Percentiles rank a stretch among this genome's conserved stretches.
Conservation (phyloP, 2,329 filamentous ascomycete species). For the Ophiosphaerella herpotricha region DNA sequence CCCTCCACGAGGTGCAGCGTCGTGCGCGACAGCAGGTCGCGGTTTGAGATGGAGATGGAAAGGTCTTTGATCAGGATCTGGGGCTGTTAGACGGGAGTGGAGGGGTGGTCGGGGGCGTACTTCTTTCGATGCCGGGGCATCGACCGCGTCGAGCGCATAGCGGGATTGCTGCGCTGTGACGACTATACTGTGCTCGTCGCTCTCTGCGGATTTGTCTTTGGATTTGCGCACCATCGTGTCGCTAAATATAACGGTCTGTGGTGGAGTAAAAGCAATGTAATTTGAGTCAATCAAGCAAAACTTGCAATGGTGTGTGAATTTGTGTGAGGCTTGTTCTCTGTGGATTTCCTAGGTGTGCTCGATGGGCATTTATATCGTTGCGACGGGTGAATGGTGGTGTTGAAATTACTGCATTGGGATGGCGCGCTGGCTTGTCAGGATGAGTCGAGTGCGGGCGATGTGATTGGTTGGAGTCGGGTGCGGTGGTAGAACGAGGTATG, state of each 20-base stretch:
- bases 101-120: constrained; percentile 10
- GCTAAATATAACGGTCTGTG: neutral
- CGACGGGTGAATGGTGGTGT: neutral
- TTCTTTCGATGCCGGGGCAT: constrained; percentile 46
- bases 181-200: constrained; percentile 14
- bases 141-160: constrained; percentile 45
- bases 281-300: too few species aligned
- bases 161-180: constrained; percentile 47
- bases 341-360: too few species aligned
- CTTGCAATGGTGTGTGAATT: too few species aligned
- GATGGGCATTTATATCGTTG: neutral
- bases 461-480: constrained; percentile 6
- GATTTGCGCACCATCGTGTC: constrained; percentile 35
- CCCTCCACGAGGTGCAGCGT: constrained; percentile 74
- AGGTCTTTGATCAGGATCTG: constrained; percentile 66
- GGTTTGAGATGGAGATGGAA: constrained; percentile 65
- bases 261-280: too few species aligned
- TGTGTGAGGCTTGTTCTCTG: too few species aligned
- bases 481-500: too few species aligned
- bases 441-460: constrained; percentile 13
- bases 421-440: constrained; percentile 6
- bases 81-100: neutral
- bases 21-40: constrained; percentile 72
- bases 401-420: too few species aligned
- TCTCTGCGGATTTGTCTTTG: constrained; percentile 17